Evolutionary conservation across 495 filamentous ascomycete species (phyloP).

Genomic region (Penicillium macrosclerotiorum): DNA sequence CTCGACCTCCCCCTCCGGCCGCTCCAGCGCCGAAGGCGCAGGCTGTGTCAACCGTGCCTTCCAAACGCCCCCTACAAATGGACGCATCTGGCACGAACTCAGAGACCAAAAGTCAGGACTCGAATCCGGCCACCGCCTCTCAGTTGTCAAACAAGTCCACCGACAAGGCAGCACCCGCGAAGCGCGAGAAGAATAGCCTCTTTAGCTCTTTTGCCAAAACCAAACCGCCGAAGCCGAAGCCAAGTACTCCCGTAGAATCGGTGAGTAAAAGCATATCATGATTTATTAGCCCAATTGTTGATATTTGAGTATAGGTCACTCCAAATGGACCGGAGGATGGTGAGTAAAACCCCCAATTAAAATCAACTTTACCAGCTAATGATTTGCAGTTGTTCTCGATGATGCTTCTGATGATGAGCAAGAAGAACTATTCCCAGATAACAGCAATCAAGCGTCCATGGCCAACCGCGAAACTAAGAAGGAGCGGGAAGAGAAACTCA

Average conservation of each 20-base stretch:
- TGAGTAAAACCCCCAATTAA: constrained; percentile 21
- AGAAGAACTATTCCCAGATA: constrained; percentile 56
- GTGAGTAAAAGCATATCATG: constrained; percentile 24
- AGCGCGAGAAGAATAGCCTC: constrained; percentile 63
- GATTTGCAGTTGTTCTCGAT: constrained; percentile 31
- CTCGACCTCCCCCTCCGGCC: constrained; percentile 28
- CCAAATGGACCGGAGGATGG: constrained; percentile 52
- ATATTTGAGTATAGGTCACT: constrained; percentile 14
- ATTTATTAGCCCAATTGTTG: constrained; percentile 1
- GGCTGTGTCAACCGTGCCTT: constrained; percentile 29
- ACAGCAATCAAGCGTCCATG: constrained; percentile 32
- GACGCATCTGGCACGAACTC: constrained; percentile 23
- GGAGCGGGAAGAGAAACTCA: constrained; percentile 69
- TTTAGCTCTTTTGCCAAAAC: constrained; percentile 85
- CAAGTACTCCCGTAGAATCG: constrained; percentile 42
- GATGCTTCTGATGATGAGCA: constrained; percentile 75
- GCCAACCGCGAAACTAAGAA: constrained; percentile 56
- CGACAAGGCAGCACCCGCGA: constrained; percentile 44
- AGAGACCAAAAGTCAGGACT: constrained; percentile 30
- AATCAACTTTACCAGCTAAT: constrained; percentile 14
- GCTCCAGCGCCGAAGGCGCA: constrained; percentile 17
- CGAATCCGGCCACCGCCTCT: constrained; percentile 24
- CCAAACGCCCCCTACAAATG: constrained; percentile 33
- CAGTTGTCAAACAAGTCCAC: constrained; percentile 34
- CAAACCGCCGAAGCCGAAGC: constrained; percentile 63